Conservation (phyloP, 306 rosid genomes). For the Hippophae gyantsensis region DNA sequence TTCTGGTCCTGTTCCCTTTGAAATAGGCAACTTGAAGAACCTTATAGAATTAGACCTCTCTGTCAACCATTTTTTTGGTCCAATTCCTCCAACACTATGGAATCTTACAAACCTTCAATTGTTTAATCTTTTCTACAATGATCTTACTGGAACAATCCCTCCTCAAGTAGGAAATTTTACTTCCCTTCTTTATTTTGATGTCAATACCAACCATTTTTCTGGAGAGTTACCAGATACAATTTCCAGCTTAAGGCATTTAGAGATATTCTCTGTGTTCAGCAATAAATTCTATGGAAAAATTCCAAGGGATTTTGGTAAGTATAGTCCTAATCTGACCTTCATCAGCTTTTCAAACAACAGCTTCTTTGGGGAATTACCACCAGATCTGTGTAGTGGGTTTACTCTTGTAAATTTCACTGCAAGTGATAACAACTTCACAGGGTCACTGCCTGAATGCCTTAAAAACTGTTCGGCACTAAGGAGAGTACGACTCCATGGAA, state of each 20-base stretch:
- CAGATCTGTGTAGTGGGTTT: constrained; percentile 35
- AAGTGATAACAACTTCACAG: constrained; percentile 27
- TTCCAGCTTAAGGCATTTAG: constrained; percentile 17
- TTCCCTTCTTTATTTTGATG: constrained; percentile 30
- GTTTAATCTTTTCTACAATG: constrained; percentile 32
- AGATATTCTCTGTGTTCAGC: constrained; percentile 27
- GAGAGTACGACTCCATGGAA: constrained; percentile 39
- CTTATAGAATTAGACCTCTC: background rate
- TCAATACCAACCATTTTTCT: constrained; percentile 24
- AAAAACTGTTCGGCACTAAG: constrained; percentile 31
- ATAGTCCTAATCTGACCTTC: constrained; percentile 21
- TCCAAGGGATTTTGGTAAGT: constrained; percentile 45
- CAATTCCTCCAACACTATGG: background rate
- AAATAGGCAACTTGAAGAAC: constrained; percentile 10
- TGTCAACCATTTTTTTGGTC: constrained; percentile 5
- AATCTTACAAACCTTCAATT: constrained; percentile 6
- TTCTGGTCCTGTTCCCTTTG: constrained; percentile 10
- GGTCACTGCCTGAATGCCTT: constrained; percentile 47
- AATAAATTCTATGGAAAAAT: constrained; percentile 44
- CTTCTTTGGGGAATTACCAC: constrained; percentile 47
- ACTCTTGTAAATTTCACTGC: constrained; percentile 14
- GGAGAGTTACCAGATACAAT: constrained; percentile 43
- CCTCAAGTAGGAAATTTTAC: constrained; percentile 37
- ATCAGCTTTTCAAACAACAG: constrained; percentile 37
- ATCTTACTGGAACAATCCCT: constrained; percentile 37